Percentiles rank a stretch among this genome's conserved stretches.
These are phyloP conservation scores for Zygnema cylindricum DNA, from an alignment of 139 green algal species.

Conservation along the genomic window DNA sequence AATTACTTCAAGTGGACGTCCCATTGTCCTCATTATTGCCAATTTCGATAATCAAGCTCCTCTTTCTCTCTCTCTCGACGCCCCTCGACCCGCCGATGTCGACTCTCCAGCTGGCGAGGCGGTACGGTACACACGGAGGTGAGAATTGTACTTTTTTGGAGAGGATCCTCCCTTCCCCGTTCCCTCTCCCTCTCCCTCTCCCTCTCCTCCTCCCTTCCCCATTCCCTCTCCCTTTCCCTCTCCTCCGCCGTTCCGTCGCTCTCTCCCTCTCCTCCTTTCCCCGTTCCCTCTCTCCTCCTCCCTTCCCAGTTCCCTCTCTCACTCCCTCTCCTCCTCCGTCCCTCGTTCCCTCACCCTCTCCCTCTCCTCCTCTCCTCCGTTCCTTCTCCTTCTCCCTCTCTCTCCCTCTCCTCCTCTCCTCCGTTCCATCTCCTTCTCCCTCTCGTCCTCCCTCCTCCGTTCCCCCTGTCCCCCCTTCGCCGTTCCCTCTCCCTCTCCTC, in stretches of 20 bases:
- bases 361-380: background rate
- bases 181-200: slow-evolving; percentile 15
- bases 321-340: background rate
- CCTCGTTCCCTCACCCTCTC: background rate
- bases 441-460: background rate
- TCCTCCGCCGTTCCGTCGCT: background rate
- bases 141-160: background rate
- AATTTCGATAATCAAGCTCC: slow-evolving; percentile 2
- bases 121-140: background rate
- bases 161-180: background rate
- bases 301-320: background rate
- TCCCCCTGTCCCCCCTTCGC: background rate
- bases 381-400: background rate
- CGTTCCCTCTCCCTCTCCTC: background rate
- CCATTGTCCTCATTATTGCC: background rate
- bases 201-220: background rate
- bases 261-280: background rate
- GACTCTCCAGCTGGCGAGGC: slow-evolving; percentile 6
- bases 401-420: slow-evolving; percentile 6
- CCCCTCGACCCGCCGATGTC: background rate
- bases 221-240: background rate
- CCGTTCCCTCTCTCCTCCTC: background rate
- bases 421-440: background rate
- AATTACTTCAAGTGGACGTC: background rate
- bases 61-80: background rate